These are phyloP conservation scores for Prunus davidiana DNA, from an alignment of 306 rosid species.

Conservation along the genomic window DNA sequence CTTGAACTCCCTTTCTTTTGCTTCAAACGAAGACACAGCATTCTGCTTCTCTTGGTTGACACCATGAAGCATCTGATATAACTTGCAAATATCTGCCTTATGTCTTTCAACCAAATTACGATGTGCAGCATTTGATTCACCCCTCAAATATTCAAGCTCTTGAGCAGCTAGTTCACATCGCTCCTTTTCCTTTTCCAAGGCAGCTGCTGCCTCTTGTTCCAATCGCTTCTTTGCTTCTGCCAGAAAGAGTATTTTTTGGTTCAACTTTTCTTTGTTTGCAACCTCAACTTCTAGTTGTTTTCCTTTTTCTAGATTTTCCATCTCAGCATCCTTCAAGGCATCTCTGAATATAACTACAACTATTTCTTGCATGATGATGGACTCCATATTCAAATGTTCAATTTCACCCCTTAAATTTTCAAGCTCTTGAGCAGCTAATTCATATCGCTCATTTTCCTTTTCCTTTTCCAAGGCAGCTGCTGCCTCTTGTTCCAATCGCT, in stretches of 20 bases:
- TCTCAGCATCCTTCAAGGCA: constrained; percentile 49
- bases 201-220: constrained; percentile 37
- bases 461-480: constrained; percentile 50
- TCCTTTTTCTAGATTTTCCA: constrained; percentile 8
- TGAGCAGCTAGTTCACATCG: constrained; percentile 36
- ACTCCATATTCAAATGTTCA: constrained; percentile 60
- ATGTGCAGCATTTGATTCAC: constrained; percentile 20
- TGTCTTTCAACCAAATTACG: constrained; percentile 37
- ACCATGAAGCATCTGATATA: constrained; percentile 32
- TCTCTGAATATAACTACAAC: constrained; percentile 45
- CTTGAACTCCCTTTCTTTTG: constrained; percentile 49
- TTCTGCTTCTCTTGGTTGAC: constrained; percentile 41
- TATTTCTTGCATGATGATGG: constrained; percentile 42
- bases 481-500: no score
- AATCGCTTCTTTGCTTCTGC: constrained; percentile 48
- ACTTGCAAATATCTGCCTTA: constrained; percentile 29
- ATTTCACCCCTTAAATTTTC: constrained; percentile 39
- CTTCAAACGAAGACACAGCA: constrained; percentile 32
- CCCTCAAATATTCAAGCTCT: constrained; percentile 34
- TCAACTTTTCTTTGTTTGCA: constrained; percentile 37
- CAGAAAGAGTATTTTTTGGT: constrained; percentile 32
- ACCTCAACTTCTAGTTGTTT: constrained; percentile 34
- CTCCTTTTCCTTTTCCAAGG: constrained; percentile 43
- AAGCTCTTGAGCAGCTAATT: constrained; percentile 44
- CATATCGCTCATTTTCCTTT: constrained; percentile 28